These are phyloP conservation scores for Dichomitus squalens DNA, from an alignment of 1,284 basidiomycete genomes.

Conservation along the genomic window DNA sequence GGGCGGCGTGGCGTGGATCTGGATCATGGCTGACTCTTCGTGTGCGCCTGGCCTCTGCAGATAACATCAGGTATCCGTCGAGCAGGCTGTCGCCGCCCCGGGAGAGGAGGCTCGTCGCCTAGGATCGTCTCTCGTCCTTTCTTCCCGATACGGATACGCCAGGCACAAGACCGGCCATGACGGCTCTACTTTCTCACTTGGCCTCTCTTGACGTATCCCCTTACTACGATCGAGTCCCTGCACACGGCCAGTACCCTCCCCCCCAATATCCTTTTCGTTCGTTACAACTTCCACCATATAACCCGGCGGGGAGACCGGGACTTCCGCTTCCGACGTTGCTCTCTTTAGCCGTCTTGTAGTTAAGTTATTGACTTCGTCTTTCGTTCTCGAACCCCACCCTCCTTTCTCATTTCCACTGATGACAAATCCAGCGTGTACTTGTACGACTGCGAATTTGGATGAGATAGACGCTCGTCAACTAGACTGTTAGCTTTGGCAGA, in stretches of 20 bases:
- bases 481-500: background rate
- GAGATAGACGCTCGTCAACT: background rate
- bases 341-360: constrained; percentile 6
- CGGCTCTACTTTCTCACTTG: background rate
- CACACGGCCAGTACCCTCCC: too few relatives aligned
- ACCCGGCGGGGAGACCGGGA: background rate
- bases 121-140: background rate
- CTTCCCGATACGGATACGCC: background rate
- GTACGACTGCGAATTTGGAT: background rate
- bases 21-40: constrained; percentile 2
- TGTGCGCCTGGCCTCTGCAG: constrained; percentile 34
- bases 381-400: background rate
- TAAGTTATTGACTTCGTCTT: constrained; percentile 22
- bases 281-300: background rate
- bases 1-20: constrained; percentile 5
- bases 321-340: background rate
- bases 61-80: constrained; percentile 52
- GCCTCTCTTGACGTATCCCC: background rate
- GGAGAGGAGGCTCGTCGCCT: background rate
- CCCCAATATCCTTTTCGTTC: too few relatives aligned
- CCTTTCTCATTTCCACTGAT: background rate
- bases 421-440: background rate
- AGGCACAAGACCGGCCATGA: background rate
- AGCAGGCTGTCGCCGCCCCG: constrained; percentile 3
- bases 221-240: background rate